These are phyloP conservation scores for Lipomyces japonicus DNA, from an alignment of 805 yeast species.

Conservation along the genomic window DNA sequence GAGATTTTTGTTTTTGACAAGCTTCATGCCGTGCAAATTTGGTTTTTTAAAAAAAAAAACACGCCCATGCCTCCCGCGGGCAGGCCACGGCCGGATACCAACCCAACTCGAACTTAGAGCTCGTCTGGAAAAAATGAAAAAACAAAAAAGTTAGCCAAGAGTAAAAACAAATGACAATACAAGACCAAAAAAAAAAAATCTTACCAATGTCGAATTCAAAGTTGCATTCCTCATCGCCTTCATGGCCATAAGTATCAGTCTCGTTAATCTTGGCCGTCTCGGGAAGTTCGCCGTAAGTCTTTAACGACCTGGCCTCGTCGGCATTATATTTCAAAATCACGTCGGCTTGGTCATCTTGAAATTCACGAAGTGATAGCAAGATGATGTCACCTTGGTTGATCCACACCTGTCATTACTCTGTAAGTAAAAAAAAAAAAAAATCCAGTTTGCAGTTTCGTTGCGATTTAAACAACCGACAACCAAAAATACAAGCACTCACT, in stretches of 20 bases:
- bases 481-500: slow-evolving; percentile 44
- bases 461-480: not conserved
- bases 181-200: not conserved
- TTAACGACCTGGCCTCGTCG: slow-evolving; percentile 96
- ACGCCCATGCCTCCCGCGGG: too few species aligned
- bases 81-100: too few species aligned
- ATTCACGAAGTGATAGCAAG: slow-evolving; percentile 92
- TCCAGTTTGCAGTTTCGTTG: not conserved
- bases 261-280: slow-evolving; percentile 96
- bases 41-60: too few species aligned
- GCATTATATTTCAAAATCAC: slow-evolving; percentile 94
- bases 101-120: slow-evolving; percentile 1
- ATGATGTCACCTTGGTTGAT: slow-evolving; percentile 98
- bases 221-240: slow-evolving; percentile 95
- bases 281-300: slow-evolving; percentile 94
- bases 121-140: not conserved
- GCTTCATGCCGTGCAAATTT: too few species aligned
- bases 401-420: slow-evolving; percentile 50
- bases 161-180: not conserved
- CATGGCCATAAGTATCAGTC: slow-evolving; percentile 94
- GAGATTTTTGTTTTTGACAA: too few species aligned
- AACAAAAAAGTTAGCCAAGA: not conserved
- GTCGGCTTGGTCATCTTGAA: slow-evolving; percentile 97
- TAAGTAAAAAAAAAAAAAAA: not conserved
- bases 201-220: slow-evolving; percentile 84